A percentile compares a stretch with the other conserved stretches of the same genome.
Conservation (phyloP, 176 grass and related monocot genomes). For the Otatea glauca region DNA sequence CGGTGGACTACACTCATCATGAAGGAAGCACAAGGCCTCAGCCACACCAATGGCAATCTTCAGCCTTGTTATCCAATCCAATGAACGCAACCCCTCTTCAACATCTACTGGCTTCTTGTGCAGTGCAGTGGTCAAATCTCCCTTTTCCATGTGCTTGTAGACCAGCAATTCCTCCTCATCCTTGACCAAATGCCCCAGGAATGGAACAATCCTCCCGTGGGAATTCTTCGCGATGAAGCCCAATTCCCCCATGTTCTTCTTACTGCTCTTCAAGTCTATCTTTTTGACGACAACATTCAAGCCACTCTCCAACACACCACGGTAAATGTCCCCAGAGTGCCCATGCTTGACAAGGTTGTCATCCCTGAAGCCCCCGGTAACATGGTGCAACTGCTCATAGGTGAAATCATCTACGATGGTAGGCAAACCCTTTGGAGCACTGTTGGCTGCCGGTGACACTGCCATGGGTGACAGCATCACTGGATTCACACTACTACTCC, state of each 20-base stretch:
- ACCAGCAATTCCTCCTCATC: conserved; percentile 65
- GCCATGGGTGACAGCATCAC: conserved; percentile 46
- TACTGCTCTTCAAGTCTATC: conserved; percentile 50
- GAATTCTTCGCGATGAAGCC: conserved; percentile 54
- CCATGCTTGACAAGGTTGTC: conserved; percentile 73
- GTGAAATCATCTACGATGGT: conserved; percentile 55
- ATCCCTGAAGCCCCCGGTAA: conserved; percentile 59
- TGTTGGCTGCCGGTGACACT: conserved; percentile 17
- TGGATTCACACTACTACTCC: conserved; percentile 64
- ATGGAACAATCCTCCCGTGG: conserved; percentile 64
- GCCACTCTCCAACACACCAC: conserved; percentile 66
- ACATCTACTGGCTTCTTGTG: conserved; percentile 50
- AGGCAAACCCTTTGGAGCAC: conserved; percentile 41
- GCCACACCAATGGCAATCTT: conserved; percentile 81
- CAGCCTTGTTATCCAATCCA: conserved; percentile 97
- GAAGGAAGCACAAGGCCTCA: conserved; percentile 91
- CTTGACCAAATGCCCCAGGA: conserved; percentile 66
- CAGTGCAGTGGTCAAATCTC: conserved; percentile 77
- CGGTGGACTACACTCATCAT: conserved; percentile 73
- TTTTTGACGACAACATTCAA: conserved; percentile 71
- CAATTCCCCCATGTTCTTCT: conserved; percentile 58
- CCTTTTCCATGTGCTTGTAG: conserved; percentile 76
- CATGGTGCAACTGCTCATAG: conserved; percentile 69
- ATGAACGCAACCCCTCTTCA: conserved; percentile 60
- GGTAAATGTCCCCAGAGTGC: conserved; percentile 74